Evolutionary conservation across 768 basidiomycete species (phyloP).

Genomic region (Suillus discolor): DNA sequence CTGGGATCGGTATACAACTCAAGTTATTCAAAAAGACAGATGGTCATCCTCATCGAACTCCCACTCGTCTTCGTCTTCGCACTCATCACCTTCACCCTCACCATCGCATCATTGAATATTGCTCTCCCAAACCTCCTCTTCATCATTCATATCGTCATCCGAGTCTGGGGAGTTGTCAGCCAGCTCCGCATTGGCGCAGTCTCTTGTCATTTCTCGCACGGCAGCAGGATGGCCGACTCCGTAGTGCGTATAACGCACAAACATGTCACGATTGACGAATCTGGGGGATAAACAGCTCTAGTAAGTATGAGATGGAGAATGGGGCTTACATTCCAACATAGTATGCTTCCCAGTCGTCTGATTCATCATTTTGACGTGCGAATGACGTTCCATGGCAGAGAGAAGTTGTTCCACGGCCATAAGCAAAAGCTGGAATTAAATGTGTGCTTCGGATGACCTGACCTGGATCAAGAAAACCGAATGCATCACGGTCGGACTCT

Average conservation of each 20-base stretch:
- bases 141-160: not conserved
- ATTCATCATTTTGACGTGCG: too few relatives aligned
- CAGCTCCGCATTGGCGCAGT: not conserved
- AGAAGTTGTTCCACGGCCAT: too few relatives aligned
- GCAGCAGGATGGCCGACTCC: not conserved
- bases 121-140: too few relatives aligned
- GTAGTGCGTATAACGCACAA: not conserved
- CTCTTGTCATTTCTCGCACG: not conserved
- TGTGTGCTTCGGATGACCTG: too few relatives aligned
- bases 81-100: not conserved
- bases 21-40: too few relatives aligned
- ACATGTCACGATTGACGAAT: not conserved
- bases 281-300: not conserved
- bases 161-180: not conserved
- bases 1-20: slow-evolving; percentile 84
- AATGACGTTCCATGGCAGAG: too few relatives aligned
- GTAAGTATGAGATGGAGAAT: not conserved
- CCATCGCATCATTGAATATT: not conserved
- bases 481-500: too few relatives aligned
- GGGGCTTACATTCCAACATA: not conserved
- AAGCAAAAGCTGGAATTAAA: too few relatives aligned
- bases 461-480: too few relatives aligned
- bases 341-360: too few relatives aligned
- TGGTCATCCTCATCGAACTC: too few relatives aligned
- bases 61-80: too few relatives aligned